Base-by-base conservation (phyloP, 2,329 filamentous ascomycete genomes). In the Chrysoporthe cubensis region DNA sequence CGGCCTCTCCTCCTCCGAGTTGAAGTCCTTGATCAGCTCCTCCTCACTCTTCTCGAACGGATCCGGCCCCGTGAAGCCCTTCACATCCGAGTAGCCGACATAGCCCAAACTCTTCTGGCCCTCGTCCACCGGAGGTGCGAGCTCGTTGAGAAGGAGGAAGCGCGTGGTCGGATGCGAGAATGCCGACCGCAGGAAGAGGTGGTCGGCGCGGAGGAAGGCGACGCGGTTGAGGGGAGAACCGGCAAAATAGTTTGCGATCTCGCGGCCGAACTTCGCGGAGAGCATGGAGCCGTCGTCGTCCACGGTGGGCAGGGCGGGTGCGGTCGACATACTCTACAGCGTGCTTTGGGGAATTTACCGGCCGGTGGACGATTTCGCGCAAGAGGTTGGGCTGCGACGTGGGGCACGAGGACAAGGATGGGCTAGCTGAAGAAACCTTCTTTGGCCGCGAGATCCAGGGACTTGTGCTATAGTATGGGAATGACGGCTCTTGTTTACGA, bases 211-310 rank as follows among this genome's bases (percentile, higher is more conserved):
- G 37, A 96, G 83, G 79, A 95, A 96, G 18, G 91, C 92, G 59
- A 94, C 86, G 58, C 92, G 89, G 81, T 96, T 95, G 67, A 95
- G 80, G 7, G 90, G 91, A 65, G 87, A 90, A 72, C 92, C 91
- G 62, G 91, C 88, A 80, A 94, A 96, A 86, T 96, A 96, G 80
- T 95, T 96, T 76, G 90, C 86, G 70, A 92, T 84, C 79, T 95
- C 92, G 72, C 87, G 89, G 78, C 92, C 92, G 79, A 94, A 95
- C 76, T 90, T 92, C 68, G 87, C 84, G 73, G 89, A 88, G 74
- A 96, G 83, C 88, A 93, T 93, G 14, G 86, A 88, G 78, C 84
- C 81, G 78, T 86, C 79, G 78, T 79, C 78, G 69, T 76, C 75
- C 70, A 84, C 78, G 62, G 76, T 71, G 65, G 82, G 78, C 66